Base-by-base conservation (phyloP, 805 yeast species). In the Saccharomycopsis capsularis region DNA sequence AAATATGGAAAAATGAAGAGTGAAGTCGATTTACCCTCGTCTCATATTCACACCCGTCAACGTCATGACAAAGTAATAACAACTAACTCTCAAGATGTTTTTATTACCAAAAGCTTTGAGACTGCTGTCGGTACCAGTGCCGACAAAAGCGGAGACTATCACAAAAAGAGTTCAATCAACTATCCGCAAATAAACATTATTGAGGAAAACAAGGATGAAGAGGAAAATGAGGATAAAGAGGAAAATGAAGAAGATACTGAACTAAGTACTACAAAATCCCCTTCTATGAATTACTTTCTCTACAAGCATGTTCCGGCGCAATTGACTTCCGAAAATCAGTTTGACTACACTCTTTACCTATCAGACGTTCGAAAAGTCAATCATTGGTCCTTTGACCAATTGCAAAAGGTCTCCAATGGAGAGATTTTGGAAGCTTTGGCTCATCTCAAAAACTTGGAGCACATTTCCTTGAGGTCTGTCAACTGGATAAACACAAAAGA, bases 401-500 rank as follows among this genome's bases (percentile, higher is more conserved):
- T 52, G n/a, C 34, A 16, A 11, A 52, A 50, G 27, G 39, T 52
- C 11, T 22, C 41, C 2, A 50, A 49, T 18, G 39, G 15, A 6
- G 42, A 37, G 23, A 50, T 52, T 3, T 29, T 52, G 15, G n/a
- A 27, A 9, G 34, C 29, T 16, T 40, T 50, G 21, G 29, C 46
- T 15, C 29, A 38, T 6, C 41, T 51, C 22, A 19, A 30, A n/a
- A 18, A 41, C 25, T 39, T 52, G 23, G 38, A 23, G 23, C n/a
- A 24, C 13, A 18, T 49, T 34, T 22, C 24, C 25, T 29, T 52
- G 27, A 34, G 42, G 11, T 18, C 42, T 4, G 29, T 42, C 7
- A 43, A 44, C 23, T 52, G 55, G 55, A 29, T 52, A 23, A 52
- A 23, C 15, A 50, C 55, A 1, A 47, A 47, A 18, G 51, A 49